phyloP scores from a whole-genome alignment of 805 yeast genomes.

The Ogataea zsoltii region DNA sequence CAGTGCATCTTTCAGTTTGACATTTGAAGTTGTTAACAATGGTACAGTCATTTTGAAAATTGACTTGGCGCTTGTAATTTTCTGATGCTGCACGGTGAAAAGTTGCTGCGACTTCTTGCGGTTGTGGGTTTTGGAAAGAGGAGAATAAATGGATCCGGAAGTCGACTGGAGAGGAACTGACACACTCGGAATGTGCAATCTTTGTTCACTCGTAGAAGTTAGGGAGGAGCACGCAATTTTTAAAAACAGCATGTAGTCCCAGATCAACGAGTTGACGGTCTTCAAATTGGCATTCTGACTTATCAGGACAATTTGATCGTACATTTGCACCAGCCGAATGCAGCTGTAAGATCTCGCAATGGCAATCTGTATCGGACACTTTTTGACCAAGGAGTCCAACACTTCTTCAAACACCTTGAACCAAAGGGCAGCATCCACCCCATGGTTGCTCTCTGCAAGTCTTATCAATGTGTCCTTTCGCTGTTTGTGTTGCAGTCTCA shows the following conservation, averaged over 20 bases:
- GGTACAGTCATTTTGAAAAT: constrained; percentile 88
- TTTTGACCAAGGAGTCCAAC: constrained; percentile 67
- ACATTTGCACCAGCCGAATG: constrained; percentile 81
- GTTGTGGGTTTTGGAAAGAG: constrained; percentile 57
- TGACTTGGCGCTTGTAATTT: constrained; percentile 88
- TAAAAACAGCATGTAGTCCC: constrained; percentile 63
- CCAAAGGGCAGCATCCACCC: constrained; percentile 97
- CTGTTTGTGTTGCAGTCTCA: constrained; percentile 56
- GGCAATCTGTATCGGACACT: constrained; percentile 92
- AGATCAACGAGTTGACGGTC: constrained; percentile 29
- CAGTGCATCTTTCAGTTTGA: constrained; percentile 76
- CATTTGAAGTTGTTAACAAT: constrained; percentile 66
- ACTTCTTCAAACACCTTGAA: constrained; percentile 80
- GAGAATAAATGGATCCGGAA: constrained; percentile 37
- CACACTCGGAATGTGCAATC: constrained; percentile 58
- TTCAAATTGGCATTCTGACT: constrained; percentile 41
- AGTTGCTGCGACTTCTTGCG: constrained; percentile 78
- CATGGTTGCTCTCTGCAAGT: constrained; percentile 88
- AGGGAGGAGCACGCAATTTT: constrained; percentile 90
- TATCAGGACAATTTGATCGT: constrained; percentile 61
- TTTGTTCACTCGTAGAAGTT: constrained; percentile 87
- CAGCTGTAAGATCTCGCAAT: constrained; percentile 90
- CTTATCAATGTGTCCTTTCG: constrained; percentile 69
- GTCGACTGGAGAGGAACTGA: constrained; percentile 14
- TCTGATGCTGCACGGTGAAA: constrained; percentile 82